Conservation (phyloP, 148 eudicot genomes). For the Vaccinium macrocarpon region DNA sequence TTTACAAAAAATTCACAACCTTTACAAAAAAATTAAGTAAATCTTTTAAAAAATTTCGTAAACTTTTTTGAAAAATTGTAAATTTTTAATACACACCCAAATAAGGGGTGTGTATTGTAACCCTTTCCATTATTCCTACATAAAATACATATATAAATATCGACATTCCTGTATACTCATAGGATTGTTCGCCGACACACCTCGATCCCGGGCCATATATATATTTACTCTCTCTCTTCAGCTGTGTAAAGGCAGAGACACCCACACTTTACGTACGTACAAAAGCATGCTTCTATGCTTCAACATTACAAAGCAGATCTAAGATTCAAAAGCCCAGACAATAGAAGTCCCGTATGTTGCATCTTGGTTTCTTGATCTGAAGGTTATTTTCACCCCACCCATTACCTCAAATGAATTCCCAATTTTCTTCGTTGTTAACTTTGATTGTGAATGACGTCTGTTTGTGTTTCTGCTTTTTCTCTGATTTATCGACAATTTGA, state of each 20-base stretch:
- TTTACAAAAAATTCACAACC: too few relatives aligned
- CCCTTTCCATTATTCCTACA: too few relatives aligned
- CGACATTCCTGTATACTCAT: neutral
- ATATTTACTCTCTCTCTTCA: conserved; percentile 5
- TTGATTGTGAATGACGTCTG: conserved; percentile 6
- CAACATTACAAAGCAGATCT: conserved; percentile 3
- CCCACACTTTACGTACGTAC: neutral
- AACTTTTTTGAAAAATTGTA: too few relatives aligned
- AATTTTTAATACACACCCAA: too few relatives aligned
- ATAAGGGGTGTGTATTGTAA: too few relatives aligned
- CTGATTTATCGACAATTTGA: neutral
- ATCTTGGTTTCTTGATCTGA: conserved; percentile 7
- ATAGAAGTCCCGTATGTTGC: neutral
- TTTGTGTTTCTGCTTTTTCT: neutral
- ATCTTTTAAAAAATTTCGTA: too few relatives aligned
- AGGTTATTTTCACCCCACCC: neutral
- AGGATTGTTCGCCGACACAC: neutral
- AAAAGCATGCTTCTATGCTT: neutral
- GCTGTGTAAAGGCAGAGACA: neutral
- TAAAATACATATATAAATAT: neutral
- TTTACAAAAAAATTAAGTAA: too few relatives aligned
- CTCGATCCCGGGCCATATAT: neutral
- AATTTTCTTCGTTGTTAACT: neutral
- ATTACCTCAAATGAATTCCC: neutral
- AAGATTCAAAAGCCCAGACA: neutral